phyloP scores from a whole-genome alignment of 1,139 yeast genomes.

The Hemisphaericaspora subhashii region DNA sequence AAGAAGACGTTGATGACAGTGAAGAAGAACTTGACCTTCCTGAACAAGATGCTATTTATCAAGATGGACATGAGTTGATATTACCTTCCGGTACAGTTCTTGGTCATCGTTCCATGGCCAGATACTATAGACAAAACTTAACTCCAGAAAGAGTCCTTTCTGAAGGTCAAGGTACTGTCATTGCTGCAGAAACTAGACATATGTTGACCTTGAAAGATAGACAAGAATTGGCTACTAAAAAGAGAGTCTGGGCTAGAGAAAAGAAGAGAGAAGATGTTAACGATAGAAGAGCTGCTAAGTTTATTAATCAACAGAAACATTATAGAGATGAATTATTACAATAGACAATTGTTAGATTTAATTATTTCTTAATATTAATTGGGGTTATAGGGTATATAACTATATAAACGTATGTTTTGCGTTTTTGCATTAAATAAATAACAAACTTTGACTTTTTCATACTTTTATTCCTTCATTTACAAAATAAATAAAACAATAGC shows the following conservation, averaged over 20 bases:
- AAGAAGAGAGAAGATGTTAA: slow-evolving; percentile 64
- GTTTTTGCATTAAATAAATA: too few relatives aligned
- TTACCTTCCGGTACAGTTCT: slow-evolving; percentile 84
- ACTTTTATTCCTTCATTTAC: slow-evolving; percentile 1
- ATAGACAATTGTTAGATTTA: slow-evolving; percentile 29
- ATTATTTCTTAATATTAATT: not conserved
- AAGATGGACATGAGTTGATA: slow-evolving; percentile 72
- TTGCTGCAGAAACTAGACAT: slow-evolving; percentile 89
- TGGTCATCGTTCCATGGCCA: slow-evolving; percentile 85
- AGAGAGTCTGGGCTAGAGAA: slow-evolving; percentile 76
- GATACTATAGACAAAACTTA: slow-evolving; percentile 80
- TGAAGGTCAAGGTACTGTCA: slow-evolving; percentile 92
- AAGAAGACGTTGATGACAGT: slow-evolving; percentile 38
- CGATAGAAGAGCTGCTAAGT: slow-evolving; percentile 78
- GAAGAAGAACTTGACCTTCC: slow-evolving; percentile 44
- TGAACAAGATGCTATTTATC: slow-evolving; percentile 36
- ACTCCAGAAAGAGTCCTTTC: slow-evolving; percentile 70
- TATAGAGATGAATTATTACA: slow-evolving; percentile 90
- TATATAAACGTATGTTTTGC: not conserved
- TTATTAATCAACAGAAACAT: slow-evolving; percentile 85
- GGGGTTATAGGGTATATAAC: not conserved
- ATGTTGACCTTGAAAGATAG: slow-evolving; percentile 54
- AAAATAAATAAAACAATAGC: slow-evolving; percentile 15
- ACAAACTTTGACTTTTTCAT: too few relatives aligned
- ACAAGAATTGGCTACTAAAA: slow-evolving; percentile 58